Conservation (phyloP, 2,329 filamentous ascomycete genomes). For the Ceratocystis colombiana region DNA sequence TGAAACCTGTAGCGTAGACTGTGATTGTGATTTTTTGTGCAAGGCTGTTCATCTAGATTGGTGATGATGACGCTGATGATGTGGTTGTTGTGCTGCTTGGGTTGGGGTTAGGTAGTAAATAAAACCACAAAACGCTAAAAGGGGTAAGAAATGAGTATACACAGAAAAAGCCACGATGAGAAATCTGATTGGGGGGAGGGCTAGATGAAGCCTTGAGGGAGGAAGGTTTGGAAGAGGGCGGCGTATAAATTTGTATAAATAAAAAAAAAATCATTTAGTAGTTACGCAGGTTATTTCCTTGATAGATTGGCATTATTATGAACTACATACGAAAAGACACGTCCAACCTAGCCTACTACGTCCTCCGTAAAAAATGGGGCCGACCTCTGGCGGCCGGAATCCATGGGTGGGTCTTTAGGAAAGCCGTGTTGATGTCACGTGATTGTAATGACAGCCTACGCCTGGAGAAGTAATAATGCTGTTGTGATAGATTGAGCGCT, state of each 20-base stretch:
- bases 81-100: neutral
- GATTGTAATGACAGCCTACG: neutral
- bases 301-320: neutral
- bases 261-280: neutral
- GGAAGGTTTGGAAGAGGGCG: neutral
- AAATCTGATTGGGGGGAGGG: neutral
- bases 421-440: neutral
- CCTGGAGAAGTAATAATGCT: too few relatives aligned
- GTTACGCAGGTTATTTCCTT: neutral
- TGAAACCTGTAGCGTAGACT: neutral
- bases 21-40: neutral
- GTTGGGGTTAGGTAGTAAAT: neutral
- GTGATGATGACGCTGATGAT: neutral
- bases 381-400: neutral
- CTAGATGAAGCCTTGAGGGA: neutral
- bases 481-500: too few relatives aligned
- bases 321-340: neutral
- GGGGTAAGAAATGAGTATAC: neutral
- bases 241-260: neutral
- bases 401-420: neutral
- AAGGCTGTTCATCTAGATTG: neutral
- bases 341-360: neutral
- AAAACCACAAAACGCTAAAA: neutral
- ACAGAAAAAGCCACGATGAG: conserved; percentile 2
- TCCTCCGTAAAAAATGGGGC: conserved; percentile 11